Evolutionary conservation across 1,139 yeast species (phyloP).

Genomic region (Taphrina wiesneri): DNA sequence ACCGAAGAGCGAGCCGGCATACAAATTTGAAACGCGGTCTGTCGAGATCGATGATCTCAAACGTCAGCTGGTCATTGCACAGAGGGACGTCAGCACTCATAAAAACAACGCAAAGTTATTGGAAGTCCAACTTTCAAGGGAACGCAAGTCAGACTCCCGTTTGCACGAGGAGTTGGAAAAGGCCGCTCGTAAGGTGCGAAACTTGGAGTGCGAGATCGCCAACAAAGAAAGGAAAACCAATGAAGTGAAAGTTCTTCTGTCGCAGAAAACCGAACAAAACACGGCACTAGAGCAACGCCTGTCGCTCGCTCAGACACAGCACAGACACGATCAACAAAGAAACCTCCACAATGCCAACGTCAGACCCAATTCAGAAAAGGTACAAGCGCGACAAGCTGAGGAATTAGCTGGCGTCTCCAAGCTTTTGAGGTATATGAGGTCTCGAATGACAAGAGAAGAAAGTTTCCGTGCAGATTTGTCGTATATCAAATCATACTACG

Average conservation of each 20-base stretch:
- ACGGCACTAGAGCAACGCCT: conserved; percentile 25
- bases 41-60: background rate
- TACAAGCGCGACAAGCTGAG: conserved; percentile 27
- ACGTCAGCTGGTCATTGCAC: background rate
- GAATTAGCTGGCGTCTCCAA: conserved; percentile 39
- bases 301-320: background rate
- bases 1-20: background rate
- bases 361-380: background rate
- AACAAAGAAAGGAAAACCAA: conserved; percentile 1
- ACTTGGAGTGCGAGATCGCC: conserved; percentile 10
- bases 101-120: background rate
- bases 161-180: background rate
- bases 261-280: conserved; percentile 6
- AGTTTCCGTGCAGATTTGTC: conserved; percentile 37
- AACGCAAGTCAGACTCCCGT: background rate
- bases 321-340: background rate
- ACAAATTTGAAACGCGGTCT: background rate
- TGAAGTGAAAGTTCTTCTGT: conserved; percentile 5
- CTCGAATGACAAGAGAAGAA: conserved; percentile 38
- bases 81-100: background rate
- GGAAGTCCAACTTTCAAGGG: background rate
- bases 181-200: conserved; percentile 1
- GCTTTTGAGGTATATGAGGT: conserved; percentile 38
- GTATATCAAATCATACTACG: conserved; percentile 40
- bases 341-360: background rate